Evolutionary conservation across 805 yeast genomes (phyloP), one percentile per base, ranked within the genome.

Genomic region (Grigorovia jiainica): DNA sequence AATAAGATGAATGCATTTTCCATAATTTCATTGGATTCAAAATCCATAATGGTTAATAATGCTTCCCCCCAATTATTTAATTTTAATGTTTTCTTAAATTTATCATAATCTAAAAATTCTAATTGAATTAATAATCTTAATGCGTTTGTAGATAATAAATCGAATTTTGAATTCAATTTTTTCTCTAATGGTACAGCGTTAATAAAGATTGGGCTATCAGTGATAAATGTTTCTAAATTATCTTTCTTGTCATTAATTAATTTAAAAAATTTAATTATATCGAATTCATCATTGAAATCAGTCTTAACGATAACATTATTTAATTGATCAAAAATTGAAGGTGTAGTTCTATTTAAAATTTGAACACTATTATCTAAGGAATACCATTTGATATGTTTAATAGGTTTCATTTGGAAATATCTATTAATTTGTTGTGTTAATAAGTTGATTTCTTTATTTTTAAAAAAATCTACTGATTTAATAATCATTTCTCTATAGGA

Each of bases 341-440:
- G 82, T 4, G 70, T 63, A 36, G 72, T 52, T 50, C 81, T 70
- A 49, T 74, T 78, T 16, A 70, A 70, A 23, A 82, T 56, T 40
- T 69, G 71, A 19, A 63, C 50, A 18, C 61, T 56, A 8, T 51
- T 41, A 34, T 52, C 44, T 15, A 63, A 57, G 47, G 76, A 71
- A 64, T 68, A 81, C 81, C 82, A 81, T 45, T 65, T 73, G 15
- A 64, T 58, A 20, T 73, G 73, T 35, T 70, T 64, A 31, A 85
- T 70, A 43, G 72, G 76, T 55, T 81, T 83, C 45, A 75, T 80
- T 57, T 89, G 97, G 58, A 78, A 87, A 62, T 85, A 90, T 57
- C 97, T 78, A 48, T 86, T 80, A 51, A 87, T 71, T 20, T 80
- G 73, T 50, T 76, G 79, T 13, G 94, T 76, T 18, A 89, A 63